A percentile compares a stretch with the other conserved stretches of the same genome.
phyloP scores from a whole-genome alignment of 2,329 filamentous ascomycete species.

The Aspergillus aculeatinus region DNA sequence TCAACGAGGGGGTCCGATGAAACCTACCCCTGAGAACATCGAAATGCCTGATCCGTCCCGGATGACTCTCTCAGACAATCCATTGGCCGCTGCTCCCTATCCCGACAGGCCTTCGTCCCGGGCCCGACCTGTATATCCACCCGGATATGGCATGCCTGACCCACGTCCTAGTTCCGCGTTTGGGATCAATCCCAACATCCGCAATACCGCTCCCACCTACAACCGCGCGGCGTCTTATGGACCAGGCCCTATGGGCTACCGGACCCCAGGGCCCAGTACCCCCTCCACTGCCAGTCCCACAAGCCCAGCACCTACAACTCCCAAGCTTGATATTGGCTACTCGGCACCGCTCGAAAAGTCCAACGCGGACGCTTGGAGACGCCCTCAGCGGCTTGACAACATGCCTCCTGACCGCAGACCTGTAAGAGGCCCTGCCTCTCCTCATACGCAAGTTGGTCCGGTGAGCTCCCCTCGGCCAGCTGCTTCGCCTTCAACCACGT shows the following conservation, averaged over 20 bases:
- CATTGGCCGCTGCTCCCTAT: slow-evolving; percentile 44
- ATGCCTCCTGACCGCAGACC: slow-evolving; percentile 32
- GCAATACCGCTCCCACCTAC: slow-evolving; percentile 39
- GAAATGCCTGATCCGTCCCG: slow-evolving; percentile 51
- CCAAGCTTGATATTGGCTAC: slow-evolving; percentile 49
- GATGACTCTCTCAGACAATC: slow-evolving; percentile 39
- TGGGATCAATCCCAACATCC: slow-evolving; percentile 50
- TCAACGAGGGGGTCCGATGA: slow-evolving; percentile 39
- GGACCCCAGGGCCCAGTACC: slow-evolving; percentile 33
- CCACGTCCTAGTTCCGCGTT: slow-evolving; percentile 48
- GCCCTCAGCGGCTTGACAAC: slow-evolving; percentile 30
- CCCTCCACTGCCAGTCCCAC: slow-evolving; percentile 30
- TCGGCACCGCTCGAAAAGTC: slow-evolving; percentile 46
- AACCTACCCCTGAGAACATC: slow-evolving; percentile 42
- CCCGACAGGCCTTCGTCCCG: slow-evolving; percentile 38
- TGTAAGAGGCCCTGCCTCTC: slow-evolving; percentile 31
- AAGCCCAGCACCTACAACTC: slow-evolving; percentile 32
- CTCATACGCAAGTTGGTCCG: slow-evolving; percentile 15
- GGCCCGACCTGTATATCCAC: slow-evolving; percentile 33
- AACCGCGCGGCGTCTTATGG: slow-evolving; percentile 35
- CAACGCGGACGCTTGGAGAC: slow-evolving; percentile 31
- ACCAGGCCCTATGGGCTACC: slow-evolving; percentile 35
- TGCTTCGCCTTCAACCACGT: slow-evolving; percentile 32
- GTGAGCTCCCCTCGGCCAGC: slow-evolving; percentile 28
- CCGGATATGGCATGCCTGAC: slow-evolving; percentile 37